These are phyloP conservation scores for Saitoella complicata DNA, from an alignment of 805 yeast genomes.

Conservation along the genomic window DNA sequence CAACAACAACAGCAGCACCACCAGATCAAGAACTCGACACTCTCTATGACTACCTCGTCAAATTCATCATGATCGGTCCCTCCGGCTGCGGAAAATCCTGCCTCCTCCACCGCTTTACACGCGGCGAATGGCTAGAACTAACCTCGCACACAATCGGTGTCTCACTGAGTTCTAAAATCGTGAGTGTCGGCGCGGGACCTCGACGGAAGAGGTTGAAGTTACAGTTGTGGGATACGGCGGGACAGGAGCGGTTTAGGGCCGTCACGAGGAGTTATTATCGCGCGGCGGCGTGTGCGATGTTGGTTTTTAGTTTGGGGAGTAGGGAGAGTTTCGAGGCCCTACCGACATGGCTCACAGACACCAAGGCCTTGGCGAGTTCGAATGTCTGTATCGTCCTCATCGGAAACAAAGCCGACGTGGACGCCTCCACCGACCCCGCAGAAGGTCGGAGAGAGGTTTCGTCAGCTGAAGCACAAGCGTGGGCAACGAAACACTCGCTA, in stretches of 20 bases:
- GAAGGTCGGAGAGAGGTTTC: constrained; percentile 22
- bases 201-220: constrained; percentile 19
- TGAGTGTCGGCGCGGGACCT: constrained; percentile 20
- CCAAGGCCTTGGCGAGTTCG: constrained; percentile 68
- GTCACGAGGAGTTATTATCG: constrained; percentile 86
- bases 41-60: constrained; percentile 24
- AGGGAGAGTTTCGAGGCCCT: constrained; percentile 74
- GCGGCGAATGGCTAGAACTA: constrained; percentile 19
- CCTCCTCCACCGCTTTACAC: constrained; percentile 26
- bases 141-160: constrained; percentile 26
- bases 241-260: constrained; percentile 90
- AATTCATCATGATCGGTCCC: constrained; percentile 28
- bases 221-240: constrained; percentile 79
- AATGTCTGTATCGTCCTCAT: constrained; percentile 81
- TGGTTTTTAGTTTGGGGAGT: constrained; percentile 78
- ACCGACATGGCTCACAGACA: constrained; percentile 74
- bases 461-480: constrained; percentile 23
- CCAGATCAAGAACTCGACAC: constrained; percentile 10
- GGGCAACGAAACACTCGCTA: constrained; percentile 21
- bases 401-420: constrained; percentile 77
- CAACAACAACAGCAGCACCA: neutral
- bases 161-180: constrained; percentile 24
- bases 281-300: constrained; percentile 88
- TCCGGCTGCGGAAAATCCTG: constrained; percentile 35
- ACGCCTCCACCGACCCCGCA: constrained; percentile 18